Conservation (phyloP, 768 basidiomycete species). For the Trametes sanguinea region DNA sequence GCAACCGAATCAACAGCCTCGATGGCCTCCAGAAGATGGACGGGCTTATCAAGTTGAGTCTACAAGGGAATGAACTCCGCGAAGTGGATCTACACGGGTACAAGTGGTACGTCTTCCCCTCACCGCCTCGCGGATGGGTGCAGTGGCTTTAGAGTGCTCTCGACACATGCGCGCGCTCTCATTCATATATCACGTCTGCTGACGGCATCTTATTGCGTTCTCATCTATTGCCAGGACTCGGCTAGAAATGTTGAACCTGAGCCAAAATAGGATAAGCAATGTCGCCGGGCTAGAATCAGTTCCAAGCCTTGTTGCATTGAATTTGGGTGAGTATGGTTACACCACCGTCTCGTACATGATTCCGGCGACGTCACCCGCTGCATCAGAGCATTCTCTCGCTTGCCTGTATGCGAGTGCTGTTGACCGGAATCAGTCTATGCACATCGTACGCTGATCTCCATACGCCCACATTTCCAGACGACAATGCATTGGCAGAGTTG, state of each 20-base stretch:
- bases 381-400: constrained; percentile 7
- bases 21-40: constrained; percentile 81
- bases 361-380: constrained; percentile 15
- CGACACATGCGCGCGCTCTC: constrained; percentile 9
- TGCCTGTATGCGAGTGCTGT: constrained; percentile 5
- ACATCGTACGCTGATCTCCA: constrained; percentile 13
- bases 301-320: constrained; percentile 68
- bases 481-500: constrained; percentile 65
- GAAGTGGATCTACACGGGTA: constrained; percentile 59
- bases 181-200: constrained; percentile 22
- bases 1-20: constrained; percentile 72
- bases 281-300: constrained; percentile 64
- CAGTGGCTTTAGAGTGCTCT: background rate
- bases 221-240: constrained; percentile 37
- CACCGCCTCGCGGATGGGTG: background rate
- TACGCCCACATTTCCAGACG: constrained; percentile 47
- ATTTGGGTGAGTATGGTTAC: constrained; percentile 67
- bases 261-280: constrained; percentile 66
- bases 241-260: constrained; percentile 82
- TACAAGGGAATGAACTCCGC: constrained; percentile 72
- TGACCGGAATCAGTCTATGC: constrained; percentile 7
- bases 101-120: constrained; percentile 63
- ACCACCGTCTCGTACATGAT: background rate
- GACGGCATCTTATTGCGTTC: constrained; percentile 15
- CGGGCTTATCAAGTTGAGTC: constrained; percentile 79